Conservation (phyloP, 2,329 filamentous ascomycete genomes). For the Myriangium duriaei region DNA sequence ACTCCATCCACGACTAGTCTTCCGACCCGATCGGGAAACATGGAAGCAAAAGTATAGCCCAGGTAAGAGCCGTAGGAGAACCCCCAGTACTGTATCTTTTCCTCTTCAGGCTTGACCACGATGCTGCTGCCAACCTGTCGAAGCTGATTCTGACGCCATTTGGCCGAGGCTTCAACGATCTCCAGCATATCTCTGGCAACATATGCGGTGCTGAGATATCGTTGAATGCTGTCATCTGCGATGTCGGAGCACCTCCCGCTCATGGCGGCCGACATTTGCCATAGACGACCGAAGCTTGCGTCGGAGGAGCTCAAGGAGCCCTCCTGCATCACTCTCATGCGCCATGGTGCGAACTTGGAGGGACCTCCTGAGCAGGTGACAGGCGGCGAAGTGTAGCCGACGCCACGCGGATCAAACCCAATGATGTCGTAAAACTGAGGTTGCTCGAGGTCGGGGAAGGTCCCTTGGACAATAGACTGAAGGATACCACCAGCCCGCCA, state of each 20-base stretch:
- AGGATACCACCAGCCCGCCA: slow-evolving; percentile 15
- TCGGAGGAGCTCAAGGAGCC: slow-evolving; percentile 24
- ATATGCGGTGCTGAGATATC: slow-evolving; percentile 34
- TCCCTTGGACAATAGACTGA: slow-evolving; percentile 4
- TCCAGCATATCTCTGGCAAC: slow-evolving; percentile 39
- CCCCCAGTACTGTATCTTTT: slow-evolving; percentile 33
- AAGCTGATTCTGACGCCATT: slow-evolving; percentile 15
- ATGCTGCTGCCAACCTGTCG: neutral
- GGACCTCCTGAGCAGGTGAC: slow-evolving; percentile 1
- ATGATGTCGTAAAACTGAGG: slow-evolving; percentile 30
- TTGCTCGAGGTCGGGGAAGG: neutral
- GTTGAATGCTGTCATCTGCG: slow-evolving; percentile 22
- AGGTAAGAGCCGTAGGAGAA: slow-evolving; percentile 38
- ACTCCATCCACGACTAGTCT: slow-evolving; percentile 34
- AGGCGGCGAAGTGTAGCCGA: slow-evolving; percentile 23
- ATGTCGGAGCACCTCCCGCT: slow-evolving; percentile 18
- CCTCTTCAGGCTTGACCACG: slow-evolving; percentile 17
- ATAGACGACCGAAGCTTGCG: slow-evolving; percentile 29
- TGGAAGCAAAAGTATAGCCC: slow-evolving; percentile 29
- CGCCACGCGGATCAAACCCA: slow-evolving; percentile 31
- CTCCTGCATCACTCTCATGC: neutral
- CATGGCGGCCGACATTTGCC: slow-evolving; percentile 29
- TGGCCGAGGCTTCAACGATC: slow-evolving; percentile 28
- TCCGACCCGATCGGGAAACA: slow-evolving; percentile 28
- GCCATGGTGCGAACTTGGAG: neutral